Conservation (phyloP, 805 yeast genomes). For the Hanseniaspora meyeri region DNA sequence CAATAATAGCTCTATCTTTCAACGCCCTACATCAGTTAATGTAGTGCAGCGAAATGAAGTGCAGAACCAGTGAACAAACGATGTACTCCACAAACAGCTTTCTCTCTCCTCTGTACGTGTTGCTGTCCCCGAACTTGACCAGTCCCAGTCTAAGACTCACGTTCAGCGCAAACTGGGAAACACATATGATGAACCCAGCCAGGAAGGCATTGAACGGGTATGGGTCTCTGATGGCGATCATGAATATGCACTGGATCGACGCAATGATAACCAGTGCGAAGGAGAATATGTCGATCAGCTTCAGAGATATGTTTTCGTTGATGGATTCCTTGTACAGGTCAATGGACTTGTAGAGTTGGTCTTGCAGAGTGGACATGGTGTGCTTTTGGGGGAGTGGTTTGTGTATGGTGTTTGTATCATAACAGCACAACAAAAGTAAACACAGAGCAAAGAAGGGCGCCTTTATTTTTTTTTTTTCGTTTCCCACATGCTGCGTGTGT, state of each 20-base stretch:
- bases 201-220: slow-evolving; percentile 96
- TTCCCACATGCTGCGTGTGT: no score
- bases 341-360: slow-evolving; percentile 10
- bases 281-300: slow-evolving; percentile 67
- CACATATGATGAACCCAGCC: slow-evolving; percentile 83
- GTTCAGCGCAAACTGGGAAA: slow-evolving; percentile 88
- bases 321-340: slow-evolving; percentile 21
- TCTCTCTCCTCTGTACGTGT: slow-evolving; percentile 26
- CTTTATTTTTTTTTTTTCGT: no score
- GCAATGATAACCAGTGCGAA: slow-evolving; percentile 65
- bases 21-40: slow-evolving; percentile 44
- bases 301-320: slow-evolving; percentile 34
- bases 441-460: not conserved
- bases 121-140: slow-evolving; percentile 21
- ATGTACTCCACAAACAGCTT: slow-evolving; percentile 80
- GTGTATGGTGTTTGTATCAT: not conserved
- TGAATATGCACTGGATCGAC: slow-evolving; percentile 64
- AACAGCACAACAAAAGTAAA: not conserved
- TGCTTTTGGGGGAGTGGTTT: not conserved
- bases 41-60: slow-evolving; percentile 81
- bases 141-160: slow-evolving; percentile 71
- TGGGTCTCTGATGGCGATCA: slow-evolving; percentile 57
- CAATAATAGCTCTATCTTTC: not conserved
- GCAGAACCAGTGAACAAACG: slow-evolving; percentile 76
- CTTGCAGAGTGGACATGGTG: slow-evolving; percentile 5